Evolutionary conservation across 2,329 filamentous ascomycete species (phyloP), one percentile per base, ranked within the genome.

Genomic region (Aspergillus terreus): DNA sequence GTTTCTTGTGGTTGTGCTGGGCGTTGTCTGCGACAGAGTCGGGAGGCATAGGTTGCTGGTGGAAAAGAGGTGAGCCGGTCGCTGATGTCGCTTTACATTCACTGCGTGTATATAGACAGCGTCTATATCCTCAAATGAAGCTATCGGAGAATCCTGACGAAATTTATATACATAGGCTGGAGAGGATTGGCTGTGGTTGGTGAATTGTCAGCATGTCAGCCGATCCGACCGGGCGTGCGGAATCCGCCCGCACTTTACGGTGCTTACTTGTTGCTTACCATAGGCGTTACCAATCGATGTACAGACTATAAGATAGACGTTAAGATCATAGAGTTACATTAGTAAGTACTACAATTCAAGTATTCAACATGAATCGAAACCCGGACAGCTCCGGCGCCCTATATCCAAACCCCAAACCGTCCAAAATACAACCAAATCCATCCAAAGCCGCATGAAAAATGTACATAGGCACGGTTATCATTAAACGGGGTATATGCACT

Each of bases 31-130:
- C 14, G 44, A 47, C 7, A 15, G 50, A 44, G 27, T 42, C 6
- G 55, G 54, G 46, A 60, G 63, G 62, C 63, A 66, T 59, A 63
- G 44, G 10, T 23, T 17, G 21, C 10, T n/a, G 23, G 40, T 4
- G 40, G 40, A 23, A 42, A 23, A 42, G 40, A 42, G 11, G 40
- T 25, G 40, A 21, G 40, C 40, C 40, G 40, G n/a, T n/a, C n/a
- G 40, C 40, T 12, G 40, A 23, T 21, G 6, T 6, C 14, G 14
- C 2, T 15, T 4, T n/a, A 38, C 15, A 2, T n/a, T n/a, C 7
- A 17, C 12, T 7, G 35, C 1, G 35, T 47, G n/a, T 41, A 23
- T 41, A 10, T 9, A 30, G 25, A 30, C 27, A 23, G 27, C 3
- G 27, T 30, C 27, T 30, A 30, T 30, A 10, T 11, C 7, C 10